A percentile compares a stretch with the other conserved stretches of the same genome.
Conservation (phyloP, 306 rosid genomes). For the Alnus rubra region DNA sequence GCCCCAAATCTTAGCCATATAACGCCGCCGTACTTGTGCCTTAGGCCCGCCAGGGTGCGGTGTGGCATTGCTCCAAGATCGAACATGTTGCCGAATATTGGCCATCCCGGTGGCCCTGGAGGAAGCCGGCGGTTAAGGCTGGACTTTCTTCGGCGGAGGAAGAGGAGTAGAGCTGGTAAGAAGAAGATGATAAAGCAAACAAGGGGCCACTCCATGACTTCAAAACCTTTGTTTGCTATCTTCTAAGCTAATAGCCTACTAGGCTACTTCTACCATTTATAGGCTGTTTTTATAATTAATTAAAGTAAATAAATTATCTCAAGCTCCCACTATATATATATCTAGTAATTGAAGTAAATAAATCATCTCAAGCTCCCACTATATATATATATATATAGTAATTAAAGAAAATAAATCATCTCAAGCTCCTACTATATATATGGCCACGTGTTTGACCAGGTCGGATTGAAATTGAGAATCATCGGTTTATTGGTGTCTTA, state of each 20-base stretch:
- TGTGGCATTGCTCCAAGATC: conserved; percentile 69
- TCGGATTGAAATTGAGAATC: too few species aligned
- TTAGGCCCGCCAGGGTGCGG: conserved; percentile 38
- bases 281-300: neutral
- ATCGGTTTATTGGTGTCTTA: too few species aligned
- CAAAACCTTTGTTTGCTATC: too few species aligned
- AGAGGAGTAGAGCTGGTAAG: conserved; percentile 16
- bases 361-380: too few species aligned
- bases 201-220: conserved; percentile 4
- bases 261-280: neutral
- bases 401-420: too few species aligned
- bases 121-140: conserved; percentile 36
- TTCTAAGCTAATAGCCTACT: too few species aligned
- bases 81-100: conserved; percentile 63
- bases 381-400: too few species aligned
- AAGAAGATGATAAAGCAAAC: conserved; percentile 21
- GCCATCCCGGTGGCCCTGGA: conserved; percentile 75
- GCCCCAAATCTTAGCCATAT: conserved; percentile 60
- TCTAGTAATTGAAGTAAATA: too few species aligned
- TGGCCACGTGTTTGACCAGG: too few species aligned
- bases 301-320: neutral
- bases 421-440: too few species aligned
- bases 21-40: conserved; percentile 42
- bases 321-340: too few species aligned
- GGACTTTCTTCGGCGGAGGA: conserved; percentile 17